Percentiles rank a stretch among this genome's conserved stretches.
Conservation (phyloP, 2,329 filamentous ascomycete genomes). For the Salinomyces thailandicus region DNA sequence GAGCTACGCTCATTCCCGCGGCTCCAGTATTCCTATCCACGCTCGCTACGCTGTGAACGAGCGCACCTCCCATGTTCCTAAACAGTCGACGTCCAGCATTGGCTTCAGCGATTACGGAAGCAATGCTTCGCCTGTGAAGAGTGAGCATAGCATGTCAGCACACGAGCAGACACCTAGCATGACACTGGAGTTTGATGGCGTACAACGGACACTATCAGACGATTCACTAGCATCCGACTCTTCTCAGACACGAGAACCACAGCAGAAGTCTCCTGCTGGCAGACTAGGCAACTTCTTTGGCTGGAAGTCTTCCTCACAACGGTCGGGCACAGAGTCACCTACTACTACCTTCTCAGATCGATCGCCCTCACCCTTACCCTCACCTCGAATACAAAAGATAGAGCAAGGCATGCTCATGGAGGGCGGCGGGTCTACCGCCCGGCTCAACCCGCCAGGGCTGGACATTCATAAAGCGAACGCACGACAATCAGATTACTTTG, state of each 20-base stretch:
- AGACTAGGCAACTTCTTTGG: constrained; percentile 56
- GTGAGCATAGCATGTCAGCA: not conserved
- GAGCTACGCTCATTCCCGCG: constrained; percentile 14
- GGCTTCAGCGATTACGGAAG: constrained; percentile 14
- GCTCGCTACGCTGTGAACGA: constrained; percentile 21
- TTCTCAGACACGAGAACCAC: constrained; percentile 15
- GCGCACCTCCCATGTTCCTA: constrained; percentile 14
- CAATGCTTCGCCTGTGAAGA: constrained; percentile 1
- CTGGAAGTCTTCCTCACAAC: constrained; percentile 48
- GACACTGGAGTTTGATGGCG: constrained; percentile 25
- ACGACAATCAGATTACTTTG: constrained; percentile 32
- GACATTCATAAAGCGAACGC: constrained; percentile 44
- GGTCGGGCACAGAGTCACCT: constrained; percentile 42
- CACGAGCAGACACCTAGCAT: constrained; percentile 20
- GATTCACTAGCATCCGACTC: constrained; percentile 18
- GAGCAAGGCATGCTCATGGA: constrained; percentile 24
- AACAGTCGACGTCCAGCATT: constrained; percentile 17
- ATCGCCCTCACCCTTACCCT: constrained; percentile 48
- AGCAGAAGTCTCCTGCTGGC: constrained; percentile 36
- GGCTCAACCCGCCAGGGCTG: constrained; percentile 36
- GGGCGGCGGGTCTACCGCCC: constrained; percentile 15
- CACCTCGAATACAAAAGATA: constrained; percentile 32
- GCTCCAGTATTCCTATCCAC: constrained; percentile 16
- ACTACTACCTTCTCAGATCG: constrained; percentile 54
- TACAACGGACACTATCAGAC: constrained; percentile 26